A percentile compares a stretch with the other conserved stretches of the same genome.
phyloP scores from a whole-genome alignment of 495 filamentous ascomycete genomes.

The Choiromyces venosus region DNA sequence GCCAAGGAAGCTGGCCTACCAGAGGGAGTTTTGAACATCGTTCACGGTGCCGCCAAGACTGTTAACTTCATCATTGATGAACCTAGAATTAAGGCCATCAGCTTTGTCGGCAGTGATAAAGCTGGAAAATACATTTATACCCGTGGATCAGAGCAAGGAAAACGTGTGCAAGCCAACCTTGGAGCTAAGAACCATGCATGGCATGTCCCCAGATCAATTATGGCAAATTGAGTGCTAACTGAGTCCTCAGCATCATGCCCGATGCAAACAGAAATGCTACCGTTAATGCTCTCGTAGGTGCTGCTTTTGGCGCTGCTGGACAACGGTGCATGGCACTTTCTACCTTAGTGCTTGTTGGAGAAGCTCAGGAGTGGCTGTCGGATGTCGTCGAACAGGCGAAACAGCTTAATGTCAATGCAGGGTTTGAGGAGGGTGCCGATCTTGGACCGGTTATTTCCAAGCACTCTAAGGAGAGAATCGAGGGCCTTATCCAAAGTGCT shows the following conservation, averaged over 20 bases:
- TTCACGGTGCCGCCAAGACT: constrained; percentile 84
- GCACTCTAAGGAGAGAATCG: constrained; percentile 86
- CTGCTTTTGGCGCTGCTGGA: constrained; percentile 93
- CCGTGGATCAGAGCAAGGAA: constrained; percentile 84
- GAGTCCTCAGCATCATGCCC: constrained; percentile 58
- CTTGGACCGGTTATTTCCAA: constrained; percentile 94
- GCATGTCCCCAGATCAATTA: constrained; percentile 15
- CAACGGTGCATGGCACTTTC: constrained; percentile 98
- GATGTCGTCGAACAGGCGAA: constrained; percentile 91
- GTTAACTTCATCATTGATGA: constrained; percentile 98
- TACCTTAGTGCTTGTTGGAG: constrained; percentile 87
- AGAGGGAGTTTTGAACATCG: constrained; percentile 85
- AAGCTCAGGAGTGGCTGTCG: constrained; percentile 85
- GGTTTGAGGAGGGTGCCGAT: constrained; percentile 91
- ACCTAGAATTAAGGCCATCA: constrained; percentile 94
- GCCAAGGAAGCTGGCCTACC: constrained; percentile 90
- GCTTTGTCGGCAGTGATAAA: constrained; percentile 93
- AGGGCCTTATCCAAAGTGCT: constrained; percentile 77
- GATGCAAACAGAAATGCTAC: constrained; percentile 98
- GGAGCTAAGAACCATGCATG: constrained; percentile 98
- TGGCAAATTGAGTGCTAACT: constrained; percentile 5
- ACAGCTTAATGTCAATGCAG: constrained; percentile 81
- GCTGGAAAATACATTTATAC: constrained; percentile 95
- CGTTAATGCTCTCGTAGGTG: constrained; percentile 87
- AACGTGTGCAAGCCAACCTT: constrained; percentile 91